Conservation (phyloP, 495 filamentous ascomycete genomes). For the Talaromyces ruber region DNA sequence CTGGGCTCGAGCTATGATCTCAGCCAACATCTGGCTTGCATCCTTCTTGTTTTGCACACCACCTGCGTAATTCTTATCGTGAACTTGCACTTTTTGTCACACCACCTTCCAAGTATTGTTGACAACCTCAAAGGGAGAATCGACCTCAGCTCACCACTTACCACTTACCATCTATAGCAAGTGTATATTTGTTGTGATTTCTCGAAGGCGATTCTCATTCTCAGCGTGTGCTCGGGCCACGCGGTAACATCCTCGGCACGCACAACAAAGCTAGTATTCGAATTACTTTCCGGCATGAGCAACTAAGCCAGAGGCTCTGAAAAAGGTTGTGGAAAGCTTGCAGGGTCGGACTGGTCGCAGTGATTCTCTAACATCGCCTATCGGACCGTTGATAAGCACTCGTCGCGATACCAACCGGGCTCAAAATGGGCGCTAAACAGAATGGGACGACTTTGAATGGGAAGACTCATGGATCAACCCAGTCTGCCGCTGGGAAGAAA, state of each 20-base stretch:
- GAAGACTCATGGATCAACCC: neutral
- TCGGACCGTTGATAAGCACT: neutral
- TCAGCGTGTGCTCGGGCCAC: neutral
- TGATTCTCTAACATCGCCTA: neutral
- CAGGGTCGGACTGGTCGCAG: neutral
- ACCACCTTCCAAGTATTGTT: neutral
- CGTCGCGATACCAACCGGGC: neutral
- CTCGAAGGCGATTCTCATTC: neutral
- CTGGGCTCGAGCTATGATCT: slow-evolving; percentile 3
- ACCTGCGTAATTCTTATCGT: neutral
- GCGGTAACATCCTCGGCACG: slow-evolving; percentile 1
- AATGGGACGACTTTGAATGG: neutral
- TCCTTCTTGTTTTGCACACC: neutral
- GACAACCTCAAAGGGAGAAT: neutral
- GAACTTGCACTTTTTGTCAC: neutral
- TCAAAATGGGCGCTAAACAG: neutral
- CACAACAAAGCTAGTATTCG: neutral
- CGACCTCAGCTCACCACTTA: neutral
- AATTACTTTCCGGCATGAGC: neutral
- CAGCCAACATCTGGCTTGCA: neutral
- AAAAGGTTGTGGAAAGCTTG: neutral
- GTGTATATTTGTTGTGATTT: neutral
- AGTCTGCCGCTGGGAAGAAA: slow-evolving; percentile 4
- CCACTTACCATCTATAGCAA: neutral
- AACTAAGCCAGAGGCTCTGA: neutral